phyloP scores from a whole-genome alignment of 805 yeast genomes.

The Saturnispora quitensis region DNA sequence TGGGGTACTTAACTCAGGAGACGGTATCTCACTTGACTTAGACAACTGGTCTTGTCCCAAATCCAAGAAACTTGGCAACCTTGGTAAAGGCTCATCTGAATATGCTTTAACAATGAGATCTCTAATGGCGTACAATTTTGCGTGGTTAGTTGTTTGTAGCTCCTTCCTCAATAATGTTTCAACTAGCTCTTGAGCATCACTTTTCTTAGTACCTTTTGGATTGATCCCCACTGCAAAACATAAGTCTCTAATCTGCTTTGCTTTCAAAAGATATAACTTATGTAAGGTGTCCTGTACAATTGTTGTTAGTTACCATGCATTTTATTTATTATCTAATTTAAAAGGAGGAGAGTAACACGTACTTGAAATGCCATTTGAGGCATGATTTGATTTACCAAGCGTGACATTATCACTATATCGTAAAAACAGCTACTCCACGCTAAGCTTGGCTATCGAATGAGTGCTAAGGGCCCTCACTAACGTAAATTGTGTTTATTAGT shows the following conservation, averaged over 20 bases:
- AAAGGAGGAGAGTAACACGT: background rate
- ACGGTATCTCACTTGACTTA: background rate
- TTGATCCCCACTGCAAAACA: background rate
- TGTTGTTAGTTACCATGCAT: background rate
- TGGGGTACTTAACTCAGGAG: background rate
- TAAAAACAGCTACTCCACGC: background rate
- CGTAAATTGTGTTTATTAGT: background rate
- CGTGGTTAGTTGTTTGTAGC: conserved; percentile 28
- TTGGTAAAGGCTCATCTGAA: conserved; percentile 7
- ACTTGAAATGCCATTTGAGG: background rate
- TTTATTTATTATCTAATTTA: background rate
- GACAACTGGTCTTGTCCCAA: background rate
- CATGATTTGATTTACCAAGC: background rate
- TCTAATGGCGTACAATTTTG: conserved; percentile 37
- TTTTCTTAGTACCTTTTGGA: conserved; percentile 1
- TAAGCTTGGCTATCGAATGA: background rate
- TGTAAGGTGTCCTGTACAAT: background rate
- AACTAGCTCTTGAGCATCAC: conserved; percentile 6
- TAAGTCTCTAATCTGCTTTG: background rate
- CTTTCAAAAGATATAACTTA: background rate
- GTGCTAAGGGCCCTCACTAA: background rate
- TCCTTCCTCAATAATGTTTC: background rate
- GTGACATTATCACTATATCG: background rate
- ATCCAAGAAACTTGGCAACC: background rate
- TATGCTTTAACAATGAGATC: conserved; percentile 33